Base-by-base conservation (phyloP, 352 stramenopile genomes). In the Halophytophthora batemanensis region DNA sequence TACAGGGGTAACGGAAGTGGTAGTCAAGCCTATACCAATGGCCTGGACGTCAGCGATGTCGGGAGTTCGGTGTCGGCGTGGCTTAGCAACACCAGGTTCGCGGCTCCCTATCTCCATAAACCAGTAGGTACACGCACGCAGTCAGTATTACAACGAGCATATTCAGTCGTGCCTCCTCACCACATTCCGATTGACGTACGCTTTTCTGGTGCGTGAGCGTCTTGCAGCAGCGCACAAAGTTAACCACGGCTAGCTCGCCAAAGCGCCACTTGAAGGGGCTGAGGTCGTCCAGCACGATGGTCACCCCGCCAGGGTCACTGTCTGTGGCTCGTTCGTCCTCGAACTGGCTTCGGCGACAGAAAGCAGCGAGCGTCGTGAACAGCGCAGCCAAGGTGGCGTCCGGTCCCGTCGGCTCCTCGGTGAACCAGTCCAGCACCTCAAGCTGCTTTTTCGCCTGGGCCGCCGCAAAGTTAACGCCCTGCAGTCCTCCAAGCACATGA, bases 221-320 rank as follows among this genome's bases (percentile, higher is more conserved):
- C 43, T 83, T 84, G 53, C 72, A 86, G 55, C 74, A 83, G 19
- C 81, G 76, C 19, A 83, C 64, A 50, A 91, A 87, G 11, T 70
- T 56, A 2, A 86, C 55, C 36, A 83, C 52, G 12, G 65, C 52
- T 8, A 22, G 22, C 6, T 56, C 61, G 36, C 76, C 76, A 56
- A 77, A 87, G 13, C 59, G 55, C 75, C 71, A 86, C 44, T 83
- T 84, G 39, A 89, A 46, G n/a, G 64, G 40, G 38, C 73, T 78
- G 12, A 87, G 28, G 49, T 89, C 81, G 28, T 91, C 81, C 12
- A 91, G 50, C n/a, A 88, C 60, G 42, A 91, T 62, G 0, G 73
- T 83, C 13, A 76, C 63, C 0, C 60, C 60, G 15, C 28, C 13
- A 4, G 33, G 10, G 13, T 22, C 10, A 3, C 4, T 45, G n/a